phyloP scores from a whole-genome alignment of 352 stramenopile species.

The Phytophthora hibernalis region DNA sequence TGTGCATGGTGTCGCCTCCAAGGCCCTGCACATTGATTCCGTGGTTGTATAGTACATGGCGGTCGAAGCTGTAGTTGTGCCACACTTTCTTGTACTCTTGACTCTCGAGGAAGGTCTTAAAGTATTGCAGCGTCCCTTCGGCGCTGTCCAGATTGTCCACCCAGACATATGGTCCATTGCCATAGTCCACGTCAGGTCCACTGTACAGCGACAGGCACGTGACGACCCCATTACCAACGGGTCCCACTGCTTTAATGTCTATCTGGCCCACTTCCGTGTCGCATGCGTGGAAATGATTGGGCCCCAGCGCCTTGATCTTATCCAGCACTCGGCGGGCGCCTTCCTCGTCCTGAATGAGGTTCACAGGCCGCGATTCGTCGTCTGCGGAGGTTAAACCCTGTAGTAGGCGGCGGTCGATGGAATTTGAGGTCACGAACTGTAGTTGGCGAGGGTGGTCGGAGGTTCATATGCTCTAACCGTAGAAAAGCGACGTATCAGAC shows the following conservation, averaged over 20 bases:
- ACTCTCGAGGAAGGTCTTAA: slow-evolving; percentile 95
- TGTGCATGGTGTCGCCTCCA: slow-evolving; percentile 99
- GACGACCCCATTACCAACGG: slow-evolving; percentile 97
- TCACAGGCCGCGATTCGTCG: slow-evolving; percentile 73
- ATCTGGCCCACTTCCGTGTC: slow-evolving; percentile 99
- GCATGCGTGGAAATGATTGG: slow-evolving; percentile 92
- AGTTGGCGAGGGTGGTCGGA: slow-evolving; percentile 21
- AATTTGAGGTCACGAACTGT: slow-evolving; percentile 75
- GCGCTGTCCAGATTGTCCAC: slow-evolving; percentile 94
- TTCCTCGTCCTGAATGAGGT: slow-evolving; percentile 80
- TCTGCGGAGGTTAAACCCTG: slow-evolving; percentile 67
- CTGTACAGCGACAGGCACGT: slow-evolving; percentile 98
- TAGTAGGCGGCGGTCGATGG: slow-evolving; percentile 67
- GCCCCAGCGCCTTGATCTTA: slow-evolving; percentile 65
- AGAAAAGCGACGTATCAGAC: slow-evolving; percentile 18
- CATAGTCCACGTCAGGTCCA: slow-evolving; percentile 96
- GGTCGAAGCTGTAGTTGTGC: slow-evolving; percentile 99
- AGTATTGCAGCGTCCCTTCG: slow-evolving; percentile 86
- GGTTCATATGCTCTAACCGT: slow-evolving; percentile 4
- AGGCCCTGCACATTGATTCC: slow-evolving; percentile 94
- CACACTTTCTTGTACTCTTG: slow-evolving; percentile 94
- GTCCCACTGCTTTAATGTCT: slow-evolving; percentile 94
- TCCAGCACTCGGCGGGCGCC: slow-evolving; percentile 67
- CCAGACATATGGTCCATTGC: slow-evolving; percentile 92
- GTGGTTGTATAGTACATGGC: slow-evolving; percentile 98